Evolutionary conservation across 139 green algal genomes (phyloP), one percentile per base, ranked within the genome.

Genomic region (Coelastrella sp.): DNA sequence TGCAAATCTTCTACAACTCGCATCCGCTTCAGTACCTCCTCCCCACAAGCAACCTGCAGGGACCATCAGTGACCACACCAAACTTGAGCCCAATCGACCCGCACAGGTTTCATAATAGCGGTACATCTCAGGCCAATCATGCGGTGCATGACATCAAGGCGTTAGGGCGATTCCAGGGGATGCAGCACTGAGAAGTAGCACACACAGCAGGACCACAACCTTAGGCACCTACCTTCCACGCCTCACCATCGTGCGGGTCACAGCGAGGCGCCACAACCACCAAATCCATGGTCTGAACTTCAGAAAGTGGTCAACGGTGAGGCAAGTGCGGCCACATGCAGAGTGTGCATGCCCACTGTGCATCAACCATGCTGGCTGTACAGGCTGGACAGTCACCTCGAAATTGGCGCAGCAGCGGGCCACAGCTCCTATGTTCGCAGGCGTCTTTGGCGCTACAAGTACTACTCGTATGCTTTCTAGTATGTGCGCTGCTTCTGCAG

Each of bases 321-420:
- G 32, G 32, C 32, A 1, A 47, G 1, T 47, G 32, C 32, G 32
- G 32, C 32, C 32, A 47, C 32, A 47, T 47, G 32, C 32, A 17
- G 4, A 60, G 75, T 56, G 47, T 16, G 19, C 32, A 4, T 58
- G 56, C 57, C 68, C 17, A 80, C 10, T 54, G 8, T 66, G 5
- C 76, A 66, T 4, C 82, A 60, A 1, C 89, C 16, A 23, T 32
- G 13, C 3, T 90, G 83, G 7, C 61, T 13, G 5, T 73, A 22
- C 82, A 87, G 81, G 11, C 81, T 68, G 81, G 32, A 47, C 57
- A 61, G 19, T 76, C 13, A 76, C 91, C 87, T 96, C 94, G 83
- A 95, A 95, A 59, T 96, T 96, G 32, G 87, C 94, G 66, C 82
- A 93, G 4, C 80, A 86, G 32, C 93, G 77, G 4, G 92, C 93